These are phyloP conservation scores for Canna indica DNA, from an alignment of 176 grass and related monocot species.

Conservation along the genomic window DNA sequence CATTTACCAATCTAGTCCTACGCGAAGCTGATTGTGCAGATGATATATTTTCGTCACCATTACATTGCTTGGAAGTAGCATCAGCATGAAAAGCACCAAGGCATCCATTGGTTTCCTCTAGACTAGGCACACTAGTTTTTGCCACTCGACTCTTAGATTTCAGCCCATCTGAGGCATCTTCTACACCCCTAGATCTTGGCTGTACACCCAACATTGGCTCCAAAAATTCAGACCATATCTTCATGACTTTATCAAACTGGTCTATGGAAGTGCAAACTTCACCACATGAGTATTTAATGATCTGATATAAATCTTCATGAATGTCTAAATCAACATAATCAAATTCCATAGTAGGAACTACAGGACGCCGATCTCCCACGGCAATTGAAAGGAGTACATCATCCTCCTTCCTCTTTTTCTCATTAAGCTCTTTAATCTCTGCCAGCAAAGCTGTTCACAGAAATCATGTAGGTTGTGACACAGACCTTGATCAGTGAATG, in stretches of 20 bases:
- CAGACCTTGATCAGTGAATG: too few relatives aligned
- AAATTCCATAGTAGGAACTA: conserved; percentile 61
- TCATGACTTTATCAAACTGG: conserved; percentile 44
- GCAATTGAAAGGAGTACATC: conserved; percentile 48
- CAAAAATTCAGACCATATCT: conserved; percentile 45
- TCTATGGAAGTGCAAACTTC: conserved; percentile 58
- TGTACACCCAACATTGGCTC: conserved; percentile 52
- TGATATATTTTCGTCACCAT: conserved; percentile 16
- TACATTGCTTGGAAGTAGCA: conserved; percentile 18
- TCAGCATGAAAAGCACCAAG: conserved; percentile 13
- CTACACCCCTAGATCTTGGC: conserved; percentile 22
- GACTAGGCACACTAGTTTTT: conserved; percentile 27
- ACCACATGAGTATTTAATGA: conserved; percentile 59
- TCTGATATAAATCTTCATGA: conserved; percentile 55
- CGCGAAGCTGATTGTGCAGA: conserved; percentile 16
- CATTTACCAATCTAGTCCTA: conserved; percentile 14
- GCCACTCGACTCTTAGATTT: conserved; percentile 29
- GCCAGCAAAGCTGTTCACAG: conserved; percentile 39
- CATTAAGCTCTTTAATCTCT: conserved; percentile 66
- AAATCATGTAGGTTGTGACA: too few relatives aligned
- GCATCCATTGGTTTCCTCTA: conserved; percentile 31
- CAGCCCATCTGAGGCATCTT: conserved; percentile 25
- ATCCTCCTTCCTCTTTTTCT: conserved; percentile 51
- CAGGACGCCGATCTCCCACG: conserved; percentile 35
- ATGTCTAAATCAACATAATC: conserved; percentile 45